Evolutionary conservation across 345 rosid species (phyloP), one percentile per base, ranked within the genome.

Genomic region (Ailanthus altissimus): DNA sequence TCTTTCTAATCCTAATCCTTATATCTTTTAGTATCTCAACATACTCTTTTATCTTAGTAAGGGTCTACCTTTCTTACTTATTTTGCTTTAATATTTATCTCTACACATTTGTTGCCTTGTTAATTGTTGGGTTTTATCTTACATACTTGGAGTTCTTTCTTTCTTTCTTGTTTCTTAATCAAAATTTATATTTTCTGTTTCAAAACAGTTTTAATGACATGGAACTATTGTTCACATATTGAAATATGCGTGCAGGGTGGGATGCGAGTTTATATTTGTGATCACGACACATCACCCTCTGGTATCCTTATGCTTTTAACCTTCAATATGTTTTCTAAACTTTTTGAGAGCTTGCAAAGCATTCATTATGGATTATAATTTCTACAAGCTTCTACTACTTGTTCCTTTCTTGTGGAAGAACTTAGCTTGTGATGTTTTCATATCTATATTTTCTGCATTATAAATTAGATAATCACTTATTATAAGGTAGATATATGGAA

Each of bases 271-370:
- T 94, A 94, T 60, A 70, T 92, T 28, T 91, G 97, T 81, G 94
- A 91, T 74, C 98, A 87, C 77, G 91, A 94, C 78, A 92, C 97
- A 25, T 76, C 90, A 51, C 97, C 97, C 8, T 92, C 97, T 78
- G 98, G 92, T 91, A 61, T 61, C n/a, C 77, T 67, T 59, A 14
- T 61, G 51, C 80, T 82, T 54, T 43, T 53, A 57, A 49, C 26
- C 49, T 75, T 47, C 42, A 6, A 25, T 15, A 13, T 58, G 38
- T 43, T 54, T 64, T 11, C 18, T 18, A 38, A 56, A 53, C 20
- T 73, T 67, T 64, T 74, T 21, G 23, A n/a, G 46, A 73, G 42
- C 68, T 60, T 73, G 26, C 57, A 28, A 12, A 60, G 18, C 45
- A 28, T 73, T 25, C 1, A 28, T 53, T 46, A 38, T n/a, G n/a